Conservation (phyloP, 2,329 filamentous ascomycete species). For the Corynespora cassiicola region DNA sequence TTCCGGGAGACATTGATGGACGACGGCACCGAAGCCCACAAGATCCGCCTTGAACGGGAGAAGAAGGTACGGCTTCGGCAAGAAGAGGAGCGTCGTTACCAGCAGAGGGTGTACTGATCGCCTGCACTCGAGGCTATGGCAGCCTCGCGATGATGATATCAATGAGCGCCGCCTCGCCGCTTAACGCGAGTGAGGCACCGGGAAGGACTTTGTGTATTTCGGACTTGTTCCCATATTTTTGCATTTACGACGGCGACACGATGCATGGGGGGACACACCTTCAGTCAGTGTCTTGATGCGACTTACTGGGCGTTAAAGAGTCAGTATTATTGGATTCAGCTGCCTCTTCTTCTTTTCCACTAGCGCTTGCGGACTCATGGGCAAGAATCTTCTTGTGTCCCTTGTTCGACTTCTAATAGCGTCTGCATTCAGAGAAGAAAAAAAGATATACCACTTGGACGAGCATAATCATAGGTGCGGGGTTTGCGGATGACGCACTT, state of each 20-base stretch:
- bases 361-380: too few species aligned
- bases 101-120: constrained; percentile 29
- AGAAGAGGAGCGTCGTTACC: constrained; percentile 40
- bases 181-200: too few species aligned
- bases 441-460: constrained; percentile 12
- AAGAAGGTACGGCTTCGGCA: constrained; percentile 38
- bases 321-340: constrained; percentile 38
- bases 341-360: constrained; percentile 22
- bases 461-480: constrained; percentile 8
- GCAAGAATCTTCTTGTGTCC: too few species aligned
- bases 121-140: too few species aligned
- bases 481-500: constrained; percentile 9
- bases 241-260: constrained; percentile 48
- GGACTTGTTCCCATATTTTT: constrained; percentile 43
- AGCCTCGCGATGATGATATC: too few species aligned
- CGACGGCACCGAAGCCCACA: constrained; percentile 69
- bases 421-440: neutral
- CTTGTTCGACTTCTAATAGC: neutral
- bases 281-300: constrained; percentile 20
- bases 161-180: neutral
- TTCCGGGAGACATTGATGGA: constrained; percentile 70
- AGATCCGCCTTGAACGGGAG: constrained; percentile 58
- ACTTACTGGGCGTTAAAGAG: constrained; percentile 36
- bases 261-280: constrained; percentile 38
- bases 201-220: constrained; percentile 6